Evolutionary conservation across 2,329 filamentous ascomycete genomes (phyloP), one percentile per base, ranked within the genome.

Genomic region (Cladophialophora immunda): DNA sequence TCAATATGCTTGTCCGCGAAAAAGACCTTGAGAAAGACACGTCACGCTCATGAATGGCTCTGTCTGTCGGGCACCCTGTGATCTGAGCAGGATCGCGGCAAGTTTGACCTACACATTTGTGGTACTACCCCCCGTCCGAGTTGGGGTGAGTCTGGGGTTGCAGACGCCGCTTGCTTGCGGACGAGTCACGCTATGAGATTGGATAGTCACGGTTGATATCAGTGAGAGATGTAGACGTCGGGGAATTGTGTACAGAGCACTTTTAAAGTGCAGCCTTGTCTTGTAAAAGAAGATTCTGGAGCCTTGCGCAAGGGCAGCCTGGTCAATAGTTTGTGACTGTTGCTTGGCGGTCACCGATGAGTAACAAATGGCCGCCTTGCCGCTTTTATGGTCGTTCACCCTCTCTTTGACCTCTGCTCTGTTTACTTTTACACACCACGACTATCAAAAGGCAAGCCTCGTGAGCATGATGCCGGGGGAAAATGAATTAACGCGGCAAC

Each of bases 231-330:
- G 27, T 50, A 3, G 45, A 15, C 7, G 15, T 11, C 45, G 13
- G 19, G 13, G 27, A 27, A 27, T 5, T 5, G 27, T 50, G 45
- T 50, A 50, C 22, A 25, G 45, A 15, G 4, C 25, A 22, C 22
- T 25, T 59, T 15, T 30, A 45, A 9, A 50, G n/a, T 22, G 11
- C 17, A 59, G 57, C 41, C 57, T 59, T 34, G 17, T 30, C 45
- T 47, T 25, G 11, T 50, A 5, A 27, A 15, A 59, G 41, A 59
- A 52, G 15, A 15, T 50, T 59, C 41, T 59, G 38, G 57, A 59
- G 57, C 38, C 57, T 59, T 8, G 57, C 17, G 17, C 34, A 47
- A 32, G 29, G 38, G 38, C 57, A 27, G 38, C 27, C 29, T 22
- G 27, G 19, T 50, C 45, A 50, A 50, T 50, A 19, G 22, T 50